phyloP scores from a whole-genome alignment of 345 rosid species.

The Capsella bursapastoris region DNA sequence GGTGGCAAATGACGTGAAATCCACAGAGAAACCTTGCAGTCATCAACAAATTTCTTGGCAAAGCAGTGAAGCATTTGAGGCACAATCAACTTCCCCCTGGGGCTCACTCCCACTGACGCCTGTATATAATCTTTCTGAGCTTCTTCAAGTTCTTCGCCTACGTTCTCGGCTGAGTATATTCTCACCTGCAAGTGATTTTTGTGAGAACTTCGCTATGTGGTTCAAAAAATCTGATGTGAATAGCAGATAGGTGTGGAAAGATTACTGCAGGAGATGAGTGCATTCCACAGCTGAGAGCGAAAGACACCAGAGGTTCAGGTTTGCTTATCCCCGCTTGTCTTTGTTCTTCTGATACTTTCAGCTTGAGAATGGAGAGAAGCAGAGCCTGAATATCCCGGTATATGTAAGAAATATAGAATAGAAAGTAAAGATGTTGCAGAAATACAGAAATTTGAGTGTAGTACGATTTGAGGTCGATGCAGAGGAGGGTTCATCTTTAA shows the following conservation, averaged over 20 bases:
- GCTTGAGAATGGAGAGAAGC: conserved; percentile 83
- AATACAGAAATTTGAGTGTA: conserved; percentile 17
- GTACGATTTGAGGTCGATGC: conserved; percentile 87
- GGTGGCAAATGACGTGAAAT: conserved; percentile 83
- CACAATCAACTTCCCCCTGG: conserved; percentile 80
- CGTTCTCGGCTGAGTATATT: conserved; percentile 66
- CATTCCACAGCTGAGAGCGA: conserved; percentile 90
- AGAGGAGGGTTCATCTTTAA: conserved; percentile 89
- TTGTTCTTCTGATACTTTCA: conserved; percentile 79
- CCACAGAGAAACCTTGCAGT: conserved; percentile 76
- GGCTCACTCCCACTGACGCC: conserved; percentile 84
- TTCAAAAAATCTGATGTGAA: not conserved
- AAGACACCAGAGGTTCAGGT: conserved; percentile 72
- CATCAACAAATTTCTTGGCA: conserved; percentile 72
- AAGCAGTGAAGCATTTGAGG: conserved; percentile 86
- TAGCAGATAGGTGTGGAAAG: conserved; percentile 7
- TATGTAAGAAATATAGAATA: conserved; percentile 65
- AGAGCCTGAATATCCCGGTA: conserved; percentile 60
- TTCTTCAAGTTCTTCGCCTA: conserved; percentile 77
- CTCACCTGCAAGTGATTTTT: conserved; percentile 59
- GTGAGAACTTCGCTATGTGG: conserved; percentile 7
- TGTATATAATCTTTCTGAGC: conserved; percentile 80
- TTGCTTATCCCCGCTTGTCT: conserved; percentile 59
- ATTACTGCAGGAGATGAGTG: conserved; percentile 90
- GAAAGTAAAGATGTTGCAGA: conserved; percentile 12